These are phyloP conservation scores for Pyrenopolyporus hunteri DNA, from an alignment of 495 filamentous ascomycete genomes.

Conservation along the genomic window DNA sequence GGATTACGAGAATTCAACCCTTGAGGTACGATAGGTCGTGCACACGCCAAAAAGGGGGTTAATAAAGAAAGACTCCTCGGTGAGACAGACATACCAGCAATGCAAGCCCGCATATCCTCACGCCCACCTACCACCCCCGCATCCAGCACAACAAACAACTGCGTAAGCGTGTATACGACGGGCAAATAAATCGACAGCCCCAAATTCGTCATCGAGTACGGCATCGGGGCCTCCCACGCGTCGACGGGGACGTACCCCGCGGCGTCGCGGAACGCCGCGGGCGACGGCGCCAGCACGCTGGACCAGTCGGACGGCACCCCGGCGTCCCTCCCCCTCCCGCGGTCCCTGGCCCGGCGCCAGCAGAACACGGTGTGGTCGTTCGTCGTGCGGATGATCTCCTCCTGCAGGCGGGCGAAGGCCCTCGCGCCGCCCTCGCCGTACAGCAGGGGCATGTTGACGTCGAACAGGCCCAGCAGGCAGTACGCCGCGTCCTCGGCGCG, in stretches of 20 bases:
- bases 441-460: constrained; percentile 40
- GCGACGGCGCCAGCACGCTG: constrained; percentile 22
- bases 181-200: constrained; percentile 17
- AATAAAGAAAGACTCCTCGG: neutral
- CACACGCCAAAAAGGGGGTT: neutral
- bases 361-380: constrained; percentile 40
- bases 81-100: neutral
- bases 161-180: constrained; percentile 14
- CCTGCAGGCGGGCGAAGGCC: constrained; percentile 40
- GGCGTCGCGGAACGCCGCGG: constrained; percentile 5
- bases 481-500: constrained; percentile 42
- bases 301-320: constrained; percentile 7
- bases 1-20: no score
- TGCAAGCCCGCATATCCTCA: constrained; percentile 8
- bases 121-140: neutral
- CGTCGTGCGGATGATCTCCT: constrained; percentile 37
- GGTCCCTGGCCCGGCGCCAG: no score
- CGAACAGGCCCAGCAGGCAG: constrained; percentile 42
- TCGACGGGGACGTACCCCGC: constrained; percentile 9
- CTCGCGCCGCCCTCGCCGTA: constrained; percentile 41
- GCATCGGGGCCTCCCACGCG: constrained; percentile 8
- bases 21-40: no score
- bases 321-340: neutral
- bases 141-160: constrained; percentile 18
- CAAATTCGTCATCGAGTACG: constrained; percentile 20